Percentiles rank a stretch among this genome's conserved stretches.
These are phyloP conservation scores for Spiromastix sp. DNA, from an alignment of 2,329 filamentous ascomycete species.

Conservation along the genomic window DNA sequence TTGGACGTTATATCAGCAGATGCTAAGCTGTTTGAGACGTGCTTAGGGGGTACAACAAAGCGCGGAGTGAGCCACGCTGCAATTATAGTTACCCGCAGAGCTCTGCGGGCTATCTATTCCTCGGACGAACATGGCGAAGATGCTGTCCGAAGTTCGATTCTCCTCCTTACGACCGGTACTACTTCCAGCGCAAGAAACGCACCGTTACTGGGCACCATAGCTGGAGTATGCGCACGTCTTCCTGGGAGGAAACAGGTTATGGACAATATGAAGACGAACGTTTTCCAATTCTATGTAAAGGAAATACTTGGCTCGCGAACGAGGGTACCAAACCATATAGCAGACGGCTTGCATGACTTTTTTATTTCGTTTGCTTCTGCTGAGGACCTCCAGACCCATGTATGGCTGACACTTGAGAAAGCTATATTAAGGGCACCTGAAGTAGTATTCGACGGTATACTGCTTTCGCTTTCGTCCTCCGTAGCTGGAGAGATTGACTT, in stretches of 20 bases:
- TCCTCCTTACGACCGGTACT: constrained; percentile 58
- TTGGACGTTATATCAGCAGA: constrained; percentile 56
- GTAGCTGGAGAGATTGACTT: constrained; percentile 65
- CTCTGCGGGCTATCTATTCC: constrained; percentile 63
- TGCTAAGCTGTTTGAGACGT: constrained; percentile 68
- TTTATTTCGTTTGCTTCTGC: constrained; percentile 63
- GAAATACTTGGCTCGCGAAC: constrained; percentile 75
- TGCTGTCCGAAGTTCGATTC: constrained; percentile 53
- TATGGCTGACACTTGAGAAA: constrained; percentile 80
- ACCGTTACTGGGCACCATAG: constrained; percentile 71
- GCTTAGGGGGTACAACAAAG: constrained; percentile 56
- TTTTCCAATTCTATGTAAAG: constrained; percentile 73
- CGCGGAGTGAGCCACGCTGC: constrained; percentile 61
- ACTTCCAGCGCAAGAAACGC: constrained; percentile 58
- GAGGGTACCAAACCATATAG: constrained; percentile 59
- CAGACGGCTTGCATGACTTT: constrained; percentile 68
- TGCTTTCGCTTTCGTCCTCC: constrained; percentile 61
- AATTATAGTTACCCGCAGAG: constrained; percentile 66
- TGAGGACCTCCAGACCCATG: constrained; percentile 63
- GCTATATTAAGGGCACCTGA: constrained; percentile 81
- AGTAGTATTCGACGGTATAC: constrained; percentile 68
- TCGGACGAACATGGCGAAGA: constrained; percentile 48
- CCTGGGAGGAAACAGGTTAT: constrained; percentile 52
- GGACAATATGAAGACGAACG: constrained; percentile 56
- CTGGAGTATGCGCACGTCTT: constrained; percentile 72